Evolutionary conservation across 1,139 yeast genomes (phyloP).

Genomic region (Suhomyces maxii): DNA sequence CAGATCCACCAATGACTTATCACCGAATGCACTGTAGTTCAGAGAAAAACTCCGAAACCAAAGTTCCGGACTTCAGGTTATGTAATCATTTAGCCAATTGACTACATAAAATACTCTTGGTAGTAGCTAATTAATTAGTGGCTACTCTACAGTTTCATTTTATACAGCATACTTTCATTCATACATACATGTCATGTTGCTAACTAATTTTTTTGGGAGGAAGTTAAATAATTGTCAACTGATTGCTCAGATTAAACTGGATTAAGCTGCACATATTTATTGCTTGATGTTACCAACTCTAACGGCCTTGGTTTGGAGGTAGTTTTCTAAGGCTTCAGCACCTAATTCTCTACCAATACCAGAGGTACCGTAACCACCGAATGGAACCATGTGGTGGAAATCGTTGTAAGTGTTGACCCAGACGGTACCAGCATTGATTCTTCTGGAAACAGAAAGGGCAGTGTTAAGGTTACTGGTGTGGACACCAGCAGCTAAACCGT

Average conservation of each 20-base stretch:
- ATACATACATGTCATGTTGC: no score
- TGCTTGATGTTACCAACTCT: constrained; percentile 37
- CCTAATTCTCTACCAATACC: constrained; percentile 96
- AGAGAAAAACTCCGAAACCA: no score
- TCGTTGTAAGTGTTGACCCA: constrained; percentile 88
- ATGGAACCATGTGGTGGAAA: constrained; percentile 77
- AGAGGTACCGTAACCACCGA: constrained; percentile 85
- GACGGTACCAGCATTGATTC: constrained; percentile 76
- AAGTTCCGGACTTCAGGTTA: no score
- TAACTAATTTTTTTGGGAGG: no score
- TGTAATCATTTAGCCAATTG: no score
- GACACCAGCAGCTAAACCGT: constrained; percentile 85
- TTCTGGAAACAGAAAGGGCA: constrained; percentile 58
- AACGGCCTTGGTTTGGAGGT: constrained; percentile 80
- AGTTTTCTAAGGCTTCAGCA: constrained; percentile 76
- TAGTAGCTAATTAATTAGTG: no score
- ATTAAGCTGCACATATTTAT: background rate
- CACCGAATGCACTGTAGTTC: no score
- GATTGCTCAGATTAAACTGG: background rate
- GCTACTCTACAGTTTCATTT: no score
- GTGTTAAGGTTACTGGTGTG: constrained; percentile 58
- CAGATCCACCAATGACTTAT: no score
- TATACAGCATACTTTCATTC: no score
- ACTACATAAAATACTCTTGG: no score
- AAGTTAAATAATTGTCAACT: no score